These are phyloP conservation scores for Dactylella cylindrospora DNA, from an alignment of 2,329 filamentous ascomycete genomes.

Conservation along the genomic window DNA sequence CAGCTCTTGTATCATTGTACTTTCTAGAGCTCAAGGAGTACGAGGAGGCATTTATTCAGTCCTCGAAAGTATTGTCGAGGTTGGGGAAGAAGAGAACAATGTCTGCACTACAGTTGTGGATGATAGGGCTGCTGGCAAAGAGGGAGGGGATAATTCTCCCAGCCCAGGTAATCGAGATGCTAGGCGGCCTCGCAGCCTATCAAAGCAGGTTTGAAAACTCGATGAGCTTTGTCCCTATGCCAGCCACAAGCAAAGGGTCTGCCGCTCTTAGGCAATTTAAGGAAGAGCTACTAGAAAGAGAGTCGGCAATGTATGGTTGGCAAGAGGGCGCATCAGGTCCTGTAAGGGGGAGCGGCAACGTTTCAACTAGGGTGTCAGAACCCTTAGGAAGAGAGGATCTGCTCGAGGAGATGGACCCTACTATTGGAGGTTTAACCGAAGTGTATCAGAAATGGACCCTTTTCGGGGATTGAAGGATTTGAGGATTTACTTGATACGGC, in stretches of 20 bases:
- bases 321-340: neutral
- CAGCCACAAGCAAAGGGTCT: slow-evolving; percentile 20
- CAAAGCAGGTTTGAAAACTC: slow-evolving; percentile 3
- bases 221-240: slow-evolving; percentile 19
- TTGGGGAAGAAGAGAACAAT: slow-evolving; percentile 20
- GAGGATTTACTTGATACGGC: neutral
- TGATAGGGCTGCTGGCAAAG: slow-evolving; percentile 15
- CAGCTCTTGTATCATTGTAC: slow-evolving; percentile 18
- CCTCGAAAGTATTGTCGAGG: slow-evolving; percentile 18
- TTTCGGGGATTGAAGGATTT: slow-evolving; percentile 2
- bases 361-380: slow-evolving; percentile 7
- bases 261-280: slow-evolving; percentile 21
- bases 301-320: neutral
- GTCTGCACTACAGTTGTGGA: slow-evolving; percentile 21
- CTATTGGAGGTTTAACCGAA: slow-evolving; percentile 29
- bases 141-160: slow-evolving; percentile 25
- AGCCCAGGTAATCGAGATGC: slow-evolving; percentile 7
- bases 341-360: neutral
- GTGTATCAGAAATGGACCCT: slow-evolving; percentile 31
- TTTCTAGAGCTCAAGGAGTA: slow-evolving; percentile 26
- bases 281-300: slow-evolving; percentile 12
- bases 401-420: slow-evolving; percentile 28
- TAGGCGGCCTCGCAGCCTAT: slow-evolving; percentile 6
- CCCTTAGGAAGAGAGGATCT: too few relatives aligned
- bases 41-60: slow-evolving; percentile 22